These are phyloP conservation scores for Fusarium sororula DNA, from an alignment of 2,329 filamentous ascomycete genomes.

Conservation along the genomic window DNA sequence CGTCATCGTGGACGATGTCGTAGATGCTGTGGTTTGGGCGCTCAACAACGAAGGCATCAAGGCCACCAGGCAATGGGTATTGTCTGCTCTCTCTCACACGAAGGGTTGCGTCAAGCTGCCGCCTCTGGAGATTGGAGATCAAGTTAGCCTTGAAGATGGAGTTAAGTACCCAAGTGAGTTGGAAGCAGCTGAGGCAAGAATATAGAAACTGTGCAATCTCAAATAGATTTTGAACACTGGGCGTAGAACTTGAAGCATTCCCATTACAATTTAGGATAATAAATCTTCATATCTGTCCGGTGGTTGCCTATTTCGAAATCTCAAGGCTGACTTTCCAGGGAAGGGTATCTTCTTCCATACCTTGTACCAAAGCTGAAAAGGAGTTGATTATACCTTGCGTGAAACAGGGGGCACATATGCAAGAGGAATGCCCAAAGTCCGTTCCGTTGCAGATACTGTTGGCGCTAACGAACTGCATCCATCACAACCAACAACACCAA, in stretches of 20 bases:
- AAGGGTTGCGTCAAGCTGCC: slow-evolving; percentile 42
- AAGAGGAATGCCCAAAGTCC: not conserved
- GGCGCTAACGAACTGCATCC: slow-evolving; percentile 12
- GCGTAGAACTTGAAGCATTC: no score
- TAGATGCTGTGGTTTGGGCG: slow-evolving; percentile 80
- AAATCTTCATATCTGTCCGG: not conserved
- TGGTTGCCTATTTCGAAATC: not conserved
- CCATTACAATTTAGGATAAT: not conserved
- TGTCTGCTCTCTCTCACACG: slow-evolving; percentile 41
- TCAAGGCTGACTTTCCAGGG: not conserved
- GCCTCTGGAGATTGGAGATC: slow-evolving; percentile 19
- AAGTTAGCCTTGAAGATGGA: not conserved
- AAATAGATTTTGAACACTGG: not conserved
- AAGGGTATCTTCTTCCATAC: not conserved
- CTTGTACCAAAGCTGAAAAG: not conserved
- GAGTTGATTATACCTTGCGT: not conserved
- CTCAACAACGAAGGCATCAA: slow-evolving; percentile 64
- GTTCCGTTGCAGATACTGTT: slow-evolving; percentile 23
- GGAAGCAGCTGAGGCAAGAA: slow-evolving; percentile 33
- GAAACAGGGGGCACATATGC: not conserved
- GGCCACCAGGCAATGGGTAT: slow-evolving; percentile 45
- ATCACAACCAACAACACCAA: slow-evolving; percentile 12
- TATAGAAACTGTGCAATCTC: slow-evolving; percentile 4
- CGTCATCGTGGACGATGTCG: slow-evolving; percentile 77
- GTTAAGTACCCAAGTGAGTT: slow-evolving; percentile 34